phyloP scores from a whole-genome alignment of 1,139 yeast species.

The Yamadazyma epiphylla region DNA sequence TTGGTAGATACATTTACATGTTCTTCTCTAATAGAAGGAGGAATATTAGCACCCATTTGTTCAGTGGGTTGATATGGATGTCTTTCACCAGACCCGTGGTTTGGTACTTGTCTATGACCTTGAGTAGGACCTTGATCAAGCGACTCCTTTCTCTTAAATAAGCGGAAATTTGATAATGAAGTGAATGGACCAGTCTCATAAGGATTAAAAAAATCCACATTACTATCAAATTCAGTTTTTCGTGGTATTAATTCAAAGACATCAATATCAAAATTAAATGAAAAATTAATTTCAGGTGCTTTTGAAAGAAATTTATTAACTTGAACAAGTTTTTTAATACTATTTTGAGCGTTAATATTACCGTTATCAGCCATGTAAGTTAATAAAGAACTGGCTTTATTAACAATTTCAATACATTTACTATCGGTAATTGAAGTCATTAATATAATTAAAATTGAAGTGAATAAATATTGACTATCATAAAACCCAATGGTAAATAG shows the following conservation, averaged over 20 bases:
- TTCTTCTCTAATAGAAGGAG: too few relatives aligned
- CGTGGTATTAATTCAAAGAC: conserved; percentile 10
- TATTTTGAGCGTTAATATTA: conserved; percentile 39
- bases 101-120: not conserved
- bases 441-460: conserved; percentile 38
- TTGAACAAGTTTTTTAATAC: conserved; percentile 19
- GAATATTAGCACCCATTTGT: too few relatives aligned
- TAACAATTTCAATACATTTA: conserved; percentile 21
- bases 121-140: not conserved
- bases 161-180: conserved; percentile 7
- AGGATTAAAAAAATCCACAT: conserved; percentile 12
- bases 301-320: conserved; percentile 16
- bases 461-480: conserved; percentile 50
- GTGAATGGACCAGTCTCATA: conserved; percentile 10
- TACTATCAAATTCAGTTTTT: conserved; percentile 3
- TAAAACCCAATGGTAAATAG: conserved; percentile 47
- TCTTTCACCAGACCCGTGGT: not conserved
- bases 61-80: not conserved
- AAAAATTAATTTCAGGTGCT: conserved; percentile 18
- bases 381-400: conserved; percentile 31
- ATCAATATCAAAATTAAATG: conserved; percentile 15
- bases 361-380: conserved; percentile 37
- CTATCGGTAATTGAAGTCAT: conserved; percentile 35
- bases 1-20: not conserved
- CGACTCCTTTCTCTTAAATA: conserved; percentile 2